phyloP scores from a whole-genome alignment of 129 eudicot species.

The Scalesia atractyloides region DNA sequence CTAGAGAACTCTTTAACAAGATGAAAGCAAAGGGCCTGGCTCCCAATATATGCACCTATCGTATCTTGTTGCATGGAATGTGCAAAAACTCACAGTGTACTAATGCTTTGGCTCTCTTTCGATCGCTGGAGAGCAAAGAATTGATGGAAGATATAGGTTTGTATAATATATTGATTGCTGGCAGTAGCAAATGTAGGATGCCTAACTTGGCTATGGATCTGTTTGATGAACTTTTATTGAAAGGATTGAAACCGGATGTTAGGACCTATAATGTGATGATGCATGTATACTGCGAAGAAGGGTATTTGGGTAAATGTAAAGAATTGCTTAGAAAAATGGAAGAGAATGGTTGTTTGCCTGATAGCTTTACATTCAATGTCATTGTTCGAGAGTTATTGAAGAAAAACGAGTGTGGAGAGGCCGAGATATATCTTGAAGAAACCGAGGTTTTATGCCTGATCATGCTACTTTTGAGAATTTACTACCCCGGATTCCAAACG shows the following conservation, averaged over 20 bases:
- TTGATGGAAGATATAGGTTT: not conserved
- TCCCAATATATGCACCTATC: not conserved
- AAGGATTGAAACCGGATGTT: conserved; percentile 25
- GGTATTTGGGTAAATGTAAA: conserved; percentile 16
- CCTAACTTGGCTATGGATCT: conserved; percentile 15
- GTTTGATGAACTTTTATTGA: conserved; percentile 5
- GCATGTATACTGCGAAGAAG: conserved; percentile 20
- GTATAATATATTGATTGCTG: conserved; percentile 33
- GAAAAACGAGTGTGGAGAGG: conserved; percentile 12
- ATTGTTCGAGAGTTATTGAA: conserved; percentile 22
- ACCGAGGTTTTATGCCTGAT: conserved; percentile 23
- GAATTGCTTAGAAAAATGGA: conserved; percentile 24
- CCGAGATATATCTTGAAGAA: conserved; percentile 14
- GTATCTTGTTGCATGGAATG: conserved; percentile 20
- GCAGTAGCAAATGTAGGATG: conserved; percentile 21
- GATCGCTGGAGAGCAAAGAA: not conserved
- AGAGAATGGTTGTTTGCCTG: conserved; percentile 19
- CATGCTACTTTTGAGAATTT: conserved; percentile 23
- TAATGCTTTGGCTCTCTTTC: conserved; percentile 33
- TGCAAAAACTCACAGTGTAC: conserved; percentile 1
- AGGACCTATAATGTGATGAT: conserved; percentile 23
- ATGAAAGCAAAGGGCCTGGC: conserved; percentile 23
- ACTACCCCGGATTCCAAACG: not conserved
- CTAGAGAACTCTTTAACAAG: conserved; percentile 23
- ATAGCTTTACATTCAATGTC: conserved; percentile 26